A percentile compares a stretch with the other conserved stretches of the same genome.
Evolutionary conservation across 345 rosid genomes (phyloP).

Genomic region (Ceriops tagal): DNA sequence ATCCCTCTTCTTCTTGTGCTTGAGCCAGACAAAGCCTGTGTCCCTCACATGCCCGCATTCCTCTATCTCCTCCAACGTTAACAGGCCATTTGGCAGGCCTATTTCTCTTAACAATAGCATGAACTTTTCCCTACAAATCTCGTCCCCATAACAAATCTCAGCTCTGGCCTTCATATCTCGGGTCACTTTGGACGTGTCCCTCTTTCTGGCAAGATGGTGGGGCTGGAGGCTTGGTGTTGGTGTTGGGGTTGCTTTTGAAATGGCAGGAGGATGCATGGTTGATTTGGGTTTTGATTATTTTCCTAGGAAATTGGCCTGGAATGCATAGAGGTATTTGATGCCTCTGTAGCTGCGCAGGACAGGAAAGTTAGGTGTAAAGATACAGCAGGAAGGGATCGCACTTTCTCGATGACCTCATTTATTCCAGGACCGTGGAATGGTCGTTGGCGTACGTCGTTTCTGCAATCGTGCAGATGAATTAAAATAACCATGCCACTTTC

Average conservation of each 20-base stretch:
- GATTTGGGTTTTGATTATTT: no score
- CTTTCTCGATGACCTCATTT: background rate
- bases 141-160: constrained; percentile 24
- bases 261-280: constrained; percentile 10
- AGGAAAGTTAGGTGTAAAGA: background rate
- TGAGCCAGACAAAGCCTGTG: constrained; percentile 29
- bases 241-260: background rate
- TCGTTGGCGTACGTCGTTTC: background rate
- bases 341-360: background rate
- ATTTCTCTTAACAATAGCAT: constrained; percentile 10
- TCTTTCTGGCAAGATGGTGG: constrained; percentile 3
- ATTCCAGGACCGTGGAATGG: constrained; percentile 6
- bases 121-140: constrained; percentile 24
- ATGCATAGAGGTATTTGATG: background rate
- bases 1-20: constrained; percentile 17
- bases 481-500: background rate
- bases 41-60: constrained; percentile 25
- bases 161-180: constrained; percentile 18
- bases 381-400: background rate
- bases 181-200: constrained; percentile 1
- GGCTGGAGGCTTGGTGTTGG: constrained; percentile 1
- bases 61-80: constrained; percentile 21
- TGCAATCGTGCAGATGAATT: background rate
- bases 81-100: constrained; percentile 21
- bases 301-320: background rate